A percentile compares a stretch with the other conserved stretches of the same genome.
These are phyloP conservation scores for Cyberlindnera euphorbiiphila DNA, from an alignment of 805 yeast species.

Conservation along the genomic window DNA sequence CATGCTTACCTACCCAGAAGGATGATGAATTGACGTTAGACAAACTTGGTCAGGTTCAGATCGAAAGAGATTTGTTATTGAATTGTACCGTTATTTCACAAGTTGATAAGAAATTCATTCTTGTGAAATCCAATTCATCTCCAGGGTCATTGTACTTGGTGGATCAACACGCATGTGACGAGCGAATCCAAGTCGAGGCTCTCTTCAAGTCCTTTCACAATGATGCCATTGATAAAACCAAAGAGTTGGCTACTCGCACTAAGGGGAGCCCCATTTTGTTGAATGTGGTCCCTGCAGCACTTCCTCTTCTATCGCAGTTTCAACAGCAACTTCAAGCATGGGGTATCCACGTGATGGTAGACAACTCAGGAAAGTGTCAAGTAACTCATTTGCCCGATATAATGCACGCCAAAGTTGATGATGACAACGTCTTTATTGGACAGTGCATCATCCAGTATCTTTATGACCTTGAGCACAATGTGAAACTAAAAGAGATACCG, in stretches of 20 bases:
- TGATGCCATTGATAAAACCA: conserved; percentile 25
- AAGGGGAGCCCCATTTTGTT: conserved; percentile 8
- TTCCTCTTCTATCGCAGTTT: conserved; percentile 30
- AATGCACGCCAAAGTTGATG: conserved; percentile 32
- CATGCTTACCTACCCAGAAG: not conserved
- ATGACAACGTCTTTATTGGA: conserved; percentile 31
- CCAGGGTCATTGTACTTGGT: conserved; percentile 36
- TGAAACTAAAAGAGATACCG: conserved; percentile 24
- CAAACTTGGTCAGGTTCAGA: conserved; percentile 3
- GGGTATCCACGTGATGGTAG: conserved; percentile 38
- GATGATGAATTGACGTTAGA: conserved; percentile 9
- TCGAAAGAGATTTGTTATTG: conserved; percentile 21
- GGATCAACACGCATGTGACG: conserved; percentile 89
- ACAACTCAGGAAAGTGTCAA: conserved; percentile 8
- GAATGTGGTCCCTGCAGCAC: conserved; percentile 30
- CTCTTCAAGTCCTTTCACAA: conserved; percentile 37
- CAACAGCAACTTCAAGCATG: conserved; percentile 33
- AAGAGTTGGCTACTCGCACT: conserved; percentile 17
- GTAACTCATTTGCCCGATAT: conserved; percentile 44
- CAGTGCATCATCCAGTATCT: conserved; percentile 41
- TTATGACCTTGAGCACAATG: conserved; percentile 36
- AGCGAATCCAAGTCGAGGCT: conserved; percentile 59
- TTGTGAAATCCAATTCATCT: conserved; percentile 31
- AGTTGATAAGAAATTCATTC: conserved; percentile 60
- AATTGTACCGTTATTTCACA: conserved; percentile 46